A percentile compares a stretch with the other conserved stretches of the same genome.
Evolutionary conservation across 768 basidiomycete species (phyloP).

Genomic region (Artomyces pyxidatus): DNA sequence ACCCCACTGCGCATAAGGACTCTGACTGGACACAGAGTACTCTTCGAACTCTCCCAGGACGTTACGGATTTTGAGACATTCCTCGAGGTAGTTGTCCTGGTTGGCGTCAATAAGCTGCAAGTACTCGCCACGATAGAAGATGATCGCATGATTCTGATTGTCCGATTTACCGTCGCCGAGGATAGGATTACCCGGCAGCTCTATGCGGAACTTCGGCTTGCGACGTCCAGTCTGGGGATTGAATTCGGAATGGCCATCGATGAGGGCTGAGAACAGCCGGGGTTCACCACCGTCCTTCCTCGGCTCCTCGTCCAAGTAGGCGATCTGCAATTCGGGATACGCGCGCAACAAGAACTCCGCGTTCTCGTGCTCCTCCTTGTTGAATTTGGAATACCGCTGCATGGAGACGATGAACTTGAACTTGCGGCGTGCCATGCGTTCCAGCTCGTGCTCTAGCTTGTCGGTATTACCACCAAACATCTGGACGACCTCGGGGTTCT

Average conservation of each 20-base stretch:
- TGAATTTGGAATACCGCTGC: constrained; percentile 99
- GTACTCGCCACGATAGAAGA: constrained; percentile 99
- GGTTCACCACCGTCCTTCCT: constrained; percentile 94
- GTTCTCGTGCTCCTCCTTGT: constrained; percentile 98
- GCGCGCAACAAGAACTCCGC: constrained; percentile 96
- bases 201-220: constrained; percentile 95
- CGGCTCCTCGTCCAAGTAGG: constrained; percentile 95
- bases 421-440: constrained; percentile 95
- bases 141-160: constrained; percentile 99
- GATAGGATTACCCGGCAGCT: constrained; percentile 98
- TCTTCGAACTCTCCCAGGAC: constrained; percentile 98
- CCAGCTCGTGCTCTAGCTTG: constrained; percentile 90
- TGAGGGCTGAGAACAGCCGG: constrained; percentile 89
- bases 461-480: constrained; percentile 97
- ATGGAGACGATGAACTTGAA: constrained; percentile 99
- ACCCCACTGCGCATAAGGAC: constrained; percentile 87
- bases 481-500: constrained; percentile 99
- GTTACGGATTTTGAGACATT: constrained; percentile 98
- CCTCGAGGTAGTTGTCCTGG: constrained; percentile 99
- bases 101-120: constrained; percentile 99
- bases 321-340: constrained; percentile 97
- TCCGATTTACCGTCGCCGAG: constrained; percentile 98
- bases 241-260: constrained; percentile 98
- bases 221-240: constrained; percentile 81
- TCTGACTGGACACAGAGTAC: constrained; percentile 75